Conservation (phyloP, 345 rosid species). For the Conringia planisiliqua region DNA sequence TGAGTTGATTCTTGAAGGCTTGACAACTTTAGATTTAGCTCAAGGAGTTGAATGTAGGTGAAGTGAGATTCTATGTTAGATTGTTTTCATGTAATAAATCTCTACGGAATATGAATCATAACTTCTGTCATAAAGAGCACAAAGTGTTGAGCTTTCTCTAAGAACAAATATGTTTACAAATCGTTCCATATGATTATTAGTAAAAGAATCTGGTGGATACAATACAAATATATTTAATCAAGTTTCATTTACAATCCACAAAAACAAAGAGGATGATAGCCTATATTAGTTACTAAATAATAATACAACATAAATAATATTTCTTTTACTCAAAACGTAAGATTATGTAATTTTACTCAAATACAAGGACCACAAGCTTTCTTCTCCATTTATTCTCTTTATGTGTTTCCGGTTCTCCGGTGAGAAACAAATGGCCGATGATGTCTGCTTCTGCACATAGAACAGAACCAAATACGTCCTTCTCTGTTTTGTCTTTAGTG, state of each 20-base stretch:
- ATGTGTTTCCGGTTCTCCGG: background rate
- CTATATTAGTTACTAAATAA: background rate
- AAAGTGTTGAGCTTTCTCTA: background rate
- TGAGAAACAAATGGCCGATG: constrained; percentile 17
- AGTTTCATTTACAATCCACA: constrained; percentile 28
- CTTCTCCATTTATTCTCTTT: constrained; percentile 20
- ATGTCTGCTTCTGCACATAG: constrained; percentile 4
- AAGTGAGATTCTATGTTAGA: background rate
- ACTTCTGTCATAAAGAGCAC: background rate
- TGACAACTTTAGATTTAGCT: constrained; percentile 15
- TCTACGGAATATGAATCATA: background rate
- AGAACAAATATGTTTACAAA: background rate
- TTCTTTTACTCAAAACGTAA: background rate
- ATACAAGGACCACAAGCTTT: constrained; percentile 19
- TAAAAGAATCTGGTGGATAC: constrained; percentile 9
- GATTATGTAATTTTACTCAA: background rate
- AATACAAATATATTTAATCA: constrained; percentile 16
- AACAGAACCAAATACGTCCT: constrained; percentile 12
- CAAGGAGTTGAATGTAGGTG: background rate
- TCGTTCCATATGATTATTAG: constrained; percentile 11
- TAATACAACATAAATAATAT: background rate
- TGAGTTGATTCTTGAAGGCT: constrained; percentile 24
- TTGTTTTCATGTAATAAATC: background rate
- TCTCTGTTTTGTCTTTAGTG: constrained; percentile 1
- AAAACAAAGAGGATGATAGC: background rate